Evolutionary conservation across 1,284 basidiomycete genomes (phyloP).

Genomic region (Boletellus deceptivus): DNA sequence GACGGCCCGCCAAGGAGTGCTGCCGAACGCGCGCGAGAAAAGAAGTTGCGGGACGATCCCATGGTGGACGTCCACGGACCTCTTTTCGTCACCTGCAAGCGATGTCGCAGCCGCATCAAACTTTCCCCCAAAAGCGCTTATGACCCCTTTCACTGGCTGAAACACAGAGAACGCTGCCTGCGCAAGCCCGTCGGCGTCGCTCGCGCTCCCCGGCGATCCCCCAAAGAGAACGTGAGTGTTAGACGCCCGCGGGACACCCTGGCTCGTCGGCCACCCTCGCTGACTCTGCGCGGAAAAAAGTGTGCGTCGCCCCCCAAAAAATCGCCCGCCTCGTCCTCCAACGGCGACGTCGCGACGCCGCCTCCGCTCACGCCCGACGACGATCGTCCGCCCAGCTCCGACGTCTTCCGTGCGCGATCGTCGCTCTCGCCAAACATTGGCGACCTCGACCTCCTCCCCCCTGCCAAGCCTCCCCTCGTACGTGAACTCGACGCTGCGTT

Average conservation of each 20-base stretch:
- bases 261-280: not conserved
- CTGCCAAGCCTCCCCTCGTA: constrained; percentile 16
- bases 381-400: constrained; percentile 26
- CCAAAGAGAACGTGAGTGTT: constrained; percentile 26
- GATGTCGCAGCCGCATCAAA: constrained; percentile 58
- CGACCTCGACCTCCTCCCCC: constrained; percentile 14
- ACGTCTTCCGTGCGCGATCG: constrained; percentile 22
- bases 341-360: constrained; percentile 28
- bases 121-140: constrained; percentile 64
- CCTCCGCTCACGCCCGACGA: constrained; percentile 40
- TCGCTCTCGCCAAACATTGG: constrained; percentile 20
- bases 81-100: constrained; percentile 53
- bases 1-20: constrained; percentile 25
- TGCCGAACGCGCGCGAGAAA: constrained; percentile 44
- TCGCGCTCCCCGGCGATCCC: constrained; percentile 12
- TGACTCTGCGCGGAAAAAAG: constrained; percentile 9
- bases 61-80: constrained; percentile 52
- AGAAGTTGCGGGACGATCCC: constrained; percentile 47
- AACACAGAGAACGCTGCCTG: constrained; percentile 58
- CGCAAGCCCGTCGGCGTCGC: constrained; percentile 30
- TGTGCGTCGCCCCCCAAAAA: constrained; percentile 18
- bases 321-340: constrained; percentile 31
- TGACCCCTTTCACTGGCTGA: constrained; percentile 66
- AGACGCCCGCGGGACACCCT: not conserved
- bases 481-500: constrained; percentile 23